phyloP scores from a whole-genome alignment of 2,329 filamentous ascomycete genomes.

The Emydomyces testavorans region DNA sequence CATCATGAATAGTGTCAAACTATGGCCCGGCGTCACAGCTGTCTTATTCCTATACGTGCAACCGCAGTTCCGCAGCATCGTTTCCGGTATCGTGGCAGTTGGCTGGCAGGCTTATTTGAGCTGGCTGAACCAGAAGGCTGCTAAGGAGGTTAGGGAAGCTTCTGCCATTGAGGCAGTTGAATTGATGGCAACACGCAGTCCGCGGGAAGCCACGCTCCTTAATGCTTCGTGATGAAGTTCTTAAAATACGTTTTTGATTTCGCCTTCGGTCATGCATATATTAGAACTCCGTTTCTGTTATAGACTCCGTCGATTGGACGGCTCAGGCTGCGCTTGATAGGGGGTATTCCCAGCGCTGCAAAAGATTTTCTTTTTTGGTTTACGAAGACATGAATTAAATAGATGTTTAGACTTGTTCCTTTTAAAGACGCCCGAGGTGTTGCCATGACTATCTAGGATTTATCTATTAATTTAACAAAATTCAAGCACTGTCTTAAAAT shows the following conservation, averaged over 20 bases:
- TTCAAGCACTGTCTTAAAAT: not conserved
- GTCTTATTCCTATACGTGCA: conserved; percentile 78
- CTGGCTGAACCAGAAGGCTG: conserved; percentile 63
- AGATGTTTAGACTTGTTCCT: not conserved
- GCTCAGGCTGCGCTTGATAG: conserved; percentile 1
- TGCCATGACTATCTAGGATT: too few relatives aligned
- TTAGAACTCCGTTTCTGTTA: not conserved
- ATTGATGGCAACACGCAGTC: conserved; percentile 5
- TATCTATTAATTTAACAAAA: too few relatives aligned
- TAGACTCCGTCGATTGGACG: not conserved
- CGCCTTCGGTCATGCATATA: not conserved
- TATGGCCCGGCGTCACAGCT: conserved; percentile 81
- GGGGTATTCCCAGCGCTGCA: too few relatives aligned
- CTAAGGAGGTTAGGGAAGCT: conserved; percentile 41
- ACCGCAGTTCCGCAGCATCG: conserved; percentile 67
- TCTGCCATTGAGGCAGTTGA: conserved; percentile 13
- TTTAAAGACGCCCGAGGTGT: too few relatives aligned
- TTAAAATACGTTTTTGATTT: not conserved
- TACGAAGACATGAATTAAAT: not conserved
- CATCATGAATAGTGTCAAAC: conserved; percentile 66
- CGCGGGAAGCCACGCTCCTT: not conserved
- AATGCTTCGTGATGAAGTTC: not conserved
- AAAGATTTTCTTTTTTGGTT: too few relatives aligned
- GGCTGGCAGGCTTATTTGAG: conserved; percentile 90
- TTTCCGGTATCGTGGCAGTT: conserved; percentile 66